Base-by-base conservation (phyloP, 2,329 filamentous ascomycete species). In the Fusarium sp. region DNA sequence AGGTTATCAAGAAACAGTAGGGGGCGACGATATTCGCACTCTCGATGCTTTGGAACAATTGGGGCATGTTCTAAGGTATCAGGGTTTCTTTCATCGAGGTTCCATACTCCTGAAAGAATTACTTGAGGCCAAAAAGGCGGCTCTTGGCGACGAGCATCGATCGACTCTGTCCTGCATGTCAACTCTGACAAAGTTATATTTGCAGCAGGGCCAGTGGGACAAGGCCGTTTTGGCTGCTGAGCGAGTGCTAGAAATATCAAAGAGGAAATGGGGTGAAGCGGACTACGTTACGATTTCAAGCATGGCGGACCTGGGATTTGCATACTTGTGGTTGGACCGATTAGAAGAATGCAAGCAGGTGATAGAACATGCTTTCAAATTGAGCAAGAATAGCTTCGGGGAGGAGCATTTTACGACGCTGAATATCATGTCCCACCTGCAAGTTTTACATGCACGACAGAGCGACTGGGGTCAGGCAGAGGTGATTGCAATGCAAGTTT, bases 251-350 rank as follows among this genome's bases (percentile, higher is more conserved):
- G 10, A 42, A 4, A 6, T 11, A 25, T 0, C 3, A 3, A 38
- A 19, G 31, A 31, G 3, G 0, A 0, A 0, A 21, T 16, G 9
- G 1, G 48, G 59, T 7, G 35, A 42, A 12, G 8, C 1, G 4
- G 0, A 63, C 14, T 0, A 0, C 0, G 0, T 0, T 0, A 48
- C 46, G 18, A 1, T 16, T 0, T 0, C 0, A 1, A 21, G 0
- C 6, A 46, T n/a, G 39, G 0, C 0, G 5, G 0, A 2, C 0
- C 4, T 63, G 6, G 18, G 9, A 0, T 0, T 0, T 1, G 21
- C 35, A n/a, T 37, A 64, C 10, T 0, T 0, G 3, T 0, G 0
- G 0, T 2, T 19, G 1, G 18, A 11, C 0, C 41, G 12, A 4
- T 23, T n/a, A 8, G 7, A 38, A 10, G 35, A 64, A 4, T 19